Percentiles rank a stretch among this genome's conserved stretches.
These are phyloP conservation scores for Leccinum pachyderme DNA, from an alignment of 1,284 basidiomycete genomes.

Conservation along the genomic window DNA sequence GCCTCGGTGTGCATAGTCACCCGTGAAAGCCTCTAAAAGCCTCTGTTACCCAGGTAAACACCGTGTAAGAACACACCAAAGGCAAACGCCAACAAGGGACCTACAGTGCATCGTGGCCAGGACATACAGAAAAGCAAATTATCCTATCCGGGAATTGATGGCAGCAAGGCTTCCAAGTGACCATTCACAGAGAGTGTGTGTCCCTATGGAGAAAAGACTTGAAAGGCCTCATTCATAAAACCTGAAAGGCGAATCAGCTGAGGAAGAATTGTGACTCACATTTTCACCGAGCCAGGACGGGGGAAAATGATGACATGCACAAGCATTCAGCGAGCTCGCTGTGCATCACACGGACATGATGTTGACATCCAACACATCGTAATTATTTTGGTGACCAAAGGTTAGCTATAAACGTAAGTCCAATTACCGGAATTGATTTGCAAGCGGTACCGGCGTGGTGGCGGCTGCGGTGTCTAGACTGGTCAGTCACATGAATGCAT, in stretches of 20 bases:
- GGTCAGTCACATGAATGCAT: slow-evolving; percentile 1
- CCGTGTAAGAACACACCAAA: neutral
- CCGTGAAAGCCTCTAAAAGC: neutral
- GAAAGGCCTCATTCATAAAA: slow-evolving; percentile 6
- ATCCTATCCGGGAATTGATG: slow-evolving; percentile 5
- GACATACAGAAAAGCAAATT: slow-evolving; percentile 2
- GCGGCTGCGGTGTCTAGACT: slow-evolving; percentile 5
- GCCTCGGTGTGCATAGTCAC: neutral
- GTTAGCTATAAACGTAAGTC: slow-evolving; percentile 14
- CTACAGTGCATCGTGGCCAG: neutral
- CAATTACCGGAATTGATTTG: slow-evolving; percentile 18
- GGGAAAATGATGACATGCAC: slow-evolving; percentile 5
- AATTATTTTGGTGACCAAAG: slow-evolving; percentile 9
- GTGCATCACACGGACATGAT: slow-evolving; percentile 29
- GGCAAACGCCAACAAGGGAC: neutral
- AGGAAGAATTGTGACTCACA: slow-evolving; percentile 2
- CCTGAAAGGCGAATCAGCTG: slow-evolving; percentile 16
- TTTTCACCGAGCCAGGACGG: slow-evolving; percentile 3
- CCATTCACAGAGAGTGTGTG: neutral
- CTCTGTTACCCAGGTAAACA: neutral
- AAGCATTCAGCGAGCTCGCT: slow-evolving; percentile 7
- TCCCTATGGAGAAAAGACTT: neutral
- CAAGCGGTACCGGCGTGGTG: slow-evolving; percentile 26
- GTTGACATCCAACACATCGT: slow-evolving; percentile 18
- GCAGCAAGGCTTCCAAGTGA: neutral